Conservation (phyloP, 108 stramenopile genomes). For the Thalassiosira profunda region DNA sequence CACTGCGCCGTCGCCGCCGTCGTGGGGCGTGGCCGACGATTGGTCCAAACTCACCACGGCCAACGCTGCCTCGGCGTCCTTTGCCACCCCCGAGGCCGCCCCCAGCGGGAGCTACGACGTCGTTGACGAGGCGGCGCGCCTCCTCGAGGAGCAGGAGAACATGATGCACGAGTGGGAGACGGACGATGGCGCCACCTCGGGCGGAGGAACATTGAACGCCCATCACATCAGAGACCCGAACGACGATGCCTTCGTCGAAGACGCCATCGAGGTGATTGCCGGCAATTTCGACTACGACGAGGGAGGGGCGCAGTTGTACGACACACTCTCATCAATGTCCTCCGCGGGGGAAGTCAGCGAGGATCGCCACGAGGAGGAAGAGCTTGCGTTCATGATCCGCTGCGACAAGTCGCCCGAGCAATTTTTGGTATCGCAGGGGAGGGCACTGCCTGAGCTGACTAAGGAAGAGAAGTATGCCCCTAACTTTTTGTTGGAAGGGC, state of each 20-base stretch:
- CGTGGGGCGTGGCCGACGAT: conserved; percentile 38
- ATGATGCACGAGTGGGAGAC: conserved; percentile 5
- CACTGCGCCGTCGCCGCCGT: not conserved
- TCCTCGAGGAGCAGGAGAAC: conserved; percentile 1
- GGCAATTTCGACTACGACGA: conserved; percentile 38
- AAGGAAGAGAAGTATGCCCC: conserved; percentile 49
- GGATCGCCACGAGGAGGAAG: conserved; percentile 47
- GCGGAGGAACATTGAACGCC: not conserved
- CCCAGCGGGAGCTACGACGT: not conserved
- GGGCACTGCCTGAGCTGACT: conserved; percentile 67
- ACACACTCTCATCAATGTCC: conserved; percentile 6
- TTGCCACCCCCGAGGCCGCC: too few relatives aligned
- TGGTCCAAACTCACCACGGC: not conserved
- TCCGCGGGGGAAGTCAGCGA: not conserved
- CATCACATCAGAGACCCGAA: too few relatives aligned
- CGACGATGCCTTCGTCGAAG: conserved; percentile 20
- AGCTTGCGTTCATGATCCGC: conserved; percentile 75
- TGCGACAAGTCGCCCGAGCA: conserved; percentile 75
- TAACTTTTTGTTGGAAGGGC: conserved; percentile 38
- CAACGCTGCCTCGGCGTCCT: not conserved
- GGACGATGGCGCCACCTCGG: not conserved
- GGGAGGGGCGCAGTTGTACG: conserved; percentile 23
- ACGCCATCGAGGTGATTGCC: conserved; percentile 28
- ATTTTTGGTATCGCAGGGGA: conserved; percentile 61
- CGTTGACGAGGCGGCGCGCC: conserved; percentile 6